phyloP scores from a whole-genome alignment of 352 stramenopile genomes.

The Aphanomyces euteiches region DNA sequence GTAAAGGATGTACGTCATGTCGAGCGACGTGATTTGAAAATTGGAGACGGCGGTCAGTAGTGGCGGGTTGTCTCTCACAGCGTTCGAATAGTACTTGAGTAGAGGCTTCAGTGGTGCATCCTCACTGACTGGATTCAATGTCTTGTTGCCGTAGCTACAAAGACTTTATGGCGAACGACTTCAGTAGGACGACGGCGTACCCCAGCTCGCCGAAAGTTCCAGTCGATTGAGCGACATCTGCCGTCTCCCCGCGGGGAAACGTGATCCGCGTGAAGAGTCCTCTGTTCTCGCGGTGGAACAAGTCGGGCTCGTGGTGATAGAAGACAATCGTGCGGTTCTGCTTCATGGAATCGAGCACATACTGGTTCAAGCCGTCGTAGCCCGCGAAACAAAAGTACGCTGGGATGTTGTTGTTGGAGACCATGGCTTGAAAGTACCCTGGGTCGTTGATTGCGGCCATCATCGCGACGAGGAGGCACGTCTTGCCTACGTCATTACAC shows the following conservation, averaged over 20 bases:
- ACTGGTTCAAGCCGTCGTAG: not conserved
- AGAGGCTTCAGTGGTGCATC: constrained; percentile 43
- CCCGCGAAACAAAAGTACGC: constrained; percentile 30
- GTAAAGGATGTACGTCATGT: constrained; percentile 48
- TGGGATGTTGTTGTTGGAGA: constrained; percentile 28
- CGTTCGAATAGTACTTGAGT: constrained; percentile 35
- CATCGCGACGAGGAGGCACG: constrained; percentile 7
- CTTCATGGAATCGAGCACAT: constrained; percentile 9
- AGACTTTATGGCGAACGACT: not conserved
- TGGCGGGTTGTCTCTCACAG: not conserved
- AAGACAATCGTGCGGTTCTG: constrained; percentile 32
- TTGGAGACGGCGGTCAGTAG: constrained; percentile 34
- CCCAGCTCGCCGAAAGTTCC: constrained; percentile 47
- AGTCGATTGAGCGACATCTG: constrained; percentile 36
- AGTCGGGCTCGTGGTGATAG: constrained; percentile 50
- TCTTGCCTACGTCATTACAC: too few species aligned
- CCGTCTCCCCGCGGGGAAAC: constrained; percentile 34
- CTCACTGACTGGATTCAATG: constrained; percentile 44
- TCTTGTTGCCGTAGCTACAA: constrained; percentile 35
- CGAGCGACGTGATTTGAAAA: constrained; percentile 37
- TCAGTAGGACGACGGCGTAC: constrained; percentile 23
- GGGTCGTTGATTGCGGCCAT: constrained; percentile 31
- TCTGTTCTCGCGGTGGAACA: constrained; percentile 42
- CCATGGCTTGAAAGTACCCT: constrained; percentile 43
- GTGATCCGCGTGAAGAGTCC: constrained; percentile 45